A percentile compares a stretch with the other conserved stretches of the same genome.
phyloP scores from a whole-genome alignment of 1,284 basidiomycete species.

The Cryptococcus neoformans region DNA sequence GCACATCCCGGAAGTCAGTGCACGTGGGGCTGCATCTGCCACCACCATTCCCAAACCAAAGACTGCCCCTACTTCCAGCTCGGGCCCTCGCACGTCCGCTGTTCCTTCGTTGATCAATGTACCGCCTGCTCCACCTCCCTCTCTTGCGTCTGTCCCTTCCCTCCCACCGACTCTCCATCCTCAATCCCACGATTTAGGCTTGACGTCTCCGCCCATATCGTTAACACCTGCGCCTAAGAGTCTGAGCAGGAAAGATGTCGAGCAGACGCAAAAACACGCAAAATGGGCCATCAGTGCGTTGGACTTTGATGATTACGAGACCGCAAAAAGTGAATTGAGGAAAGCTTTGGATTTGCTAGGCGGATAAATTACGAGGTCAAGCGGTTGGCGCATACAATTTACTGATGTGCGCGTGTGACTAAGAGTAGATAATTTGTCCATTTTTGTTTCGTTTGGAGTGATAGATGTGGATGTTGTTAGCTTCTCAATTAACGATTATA shows the following conservation, averaged over 20 bases:
- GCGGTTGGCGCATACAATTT: too few species aligned
- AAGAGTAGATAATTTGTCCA: background rate
- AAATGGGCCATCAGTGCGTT: conserved; percentile 84
- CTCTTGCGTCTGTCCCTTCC: conserved; percentile 13
- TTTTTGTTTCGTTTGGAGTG: too few species aligned
- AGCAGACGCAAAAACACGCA: conserved; percentile 82
- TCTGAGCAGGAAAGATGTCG: conserved; percentile 51
- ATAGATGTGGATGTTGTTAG: background rate
- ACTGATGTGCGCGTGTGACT: background rate
- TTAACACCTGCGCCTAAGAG: conserved; percentile 9
- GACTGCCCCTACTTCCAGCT: background rate
- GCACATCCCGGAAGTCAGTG: background rate
- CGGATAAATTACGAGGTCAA: conserved; percentile 17
- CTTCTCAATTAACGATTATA: background rate
- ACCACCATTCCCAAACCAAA: too few species aligned
- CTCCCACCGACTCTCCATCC: conserved; percentile 9
- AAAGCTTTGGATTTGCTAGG: conserved; percentile 71
- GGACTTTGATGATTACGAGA: conserved; percentile 85
- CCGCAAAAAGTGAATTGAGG: conserved; percentile 66
- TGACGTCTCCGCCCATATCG: conserved; percentile 9
- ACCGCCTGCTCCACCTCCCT: conserved; percentile 28
- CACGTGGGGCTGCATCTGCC: background rate
- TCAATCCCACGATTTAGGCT: conserved; percentile 16
- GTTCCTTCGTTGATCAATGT: conserved; percentile 6
- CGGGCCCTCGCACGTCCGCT: background rate